phyloP scores from a whole-genome alignment of 192 early-diverging fungal genomes.

The Geranomyces michiganensis region DNA sequence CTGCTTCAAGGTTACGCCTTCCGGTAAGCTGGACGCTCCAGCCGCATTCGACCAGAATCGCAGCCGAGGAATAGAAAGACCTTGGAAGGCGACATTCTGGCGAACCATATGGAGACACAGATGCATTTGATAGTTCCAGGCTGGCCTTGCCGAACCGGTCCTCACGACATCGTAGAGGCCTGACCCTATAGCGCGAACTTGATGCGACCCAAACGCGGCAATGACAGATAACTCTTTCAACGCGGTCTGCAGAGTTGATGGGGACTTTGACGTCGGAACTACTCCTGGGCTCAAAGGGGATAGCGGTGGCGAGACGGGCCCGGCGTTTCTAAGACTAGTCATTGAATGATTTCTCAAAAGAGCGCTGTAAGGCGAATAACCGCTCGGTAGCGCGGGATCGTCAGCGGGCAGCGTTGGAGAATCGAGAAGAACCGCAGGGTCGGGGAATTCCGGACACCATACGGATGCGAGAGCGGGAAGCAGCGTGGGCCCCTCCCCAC shows the following conservation, averaged over 20 bases:
- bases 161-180: conserved; percentile 11
- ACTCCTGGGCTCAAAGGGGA: too few relatives aligned
- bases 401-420: too few relatives aligned
- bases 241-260: too few relatives aligned
- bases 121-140: conserved; percentile 25
- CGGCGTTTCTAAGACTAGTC: too few relatives aligned
- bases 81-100: conserved; percentile 24
- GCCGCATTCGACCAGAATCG: conserved; percentile 5
- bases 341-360: too few relatives aligned
- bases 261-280: too few relatives aligned
- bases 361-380: too few relatives aligned
- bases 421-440: not conserved
- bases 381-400: too few relatives aligned
- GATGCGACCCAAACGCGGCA: conserved; percentile 20
- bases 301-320: too few relatives aligned
- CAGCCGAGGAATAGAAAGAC: conserved; percentile 23
- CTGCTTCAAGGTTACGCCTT: conserved; percentile 10
- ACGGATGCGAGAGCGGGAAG: not conserved
- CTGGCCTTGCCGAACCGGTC: not conserved
- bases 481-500: not conserved
- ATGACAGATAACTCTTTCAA: conserved; percentile 12
- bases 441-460: not conserved
- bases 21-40: conserved; percentile 10
- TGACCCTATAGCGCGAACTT: conserved; percentile 15
- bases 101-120: conserved; percentile 36